A percentile compares a stretch with the other conserved stretches of the same genome.
These are phyloP conservation scores for Metschnikowia bowlesiae DNA, from an alignment of 805 yeast species.

Conservation along the genomic window DNA sequence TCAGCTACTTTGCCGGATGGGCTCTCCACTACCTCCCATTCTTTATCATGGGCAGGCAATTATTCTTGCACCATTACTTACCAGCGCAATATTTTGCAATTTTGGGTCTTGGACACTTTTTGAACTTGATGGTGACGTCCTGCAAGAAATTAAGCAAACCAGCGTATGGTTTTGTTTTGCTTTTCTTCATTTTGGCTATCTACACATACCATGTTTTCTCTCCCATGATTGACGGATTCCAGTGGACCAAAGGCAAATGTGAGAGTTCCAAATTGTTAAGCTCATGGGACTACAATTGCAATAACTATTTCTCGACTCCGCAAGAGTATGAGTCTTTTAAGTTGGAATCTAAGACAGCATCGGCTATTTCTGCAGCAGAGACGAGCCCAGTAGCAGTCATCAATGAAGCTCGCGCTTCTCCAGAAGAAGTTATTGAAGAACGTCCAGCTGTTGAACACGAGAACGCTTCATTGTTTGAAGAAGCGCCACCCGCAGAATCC, in stretches of 20 bases:
- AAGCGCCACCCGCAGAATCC: constrained; percentile 15
- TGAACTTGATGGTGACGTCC: constrained; percentile 45
- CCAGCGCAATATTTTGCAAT: constrained; percentile 90
- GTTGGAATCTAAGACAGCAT: constrained; percentile 1
- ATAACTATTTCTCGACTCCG: constrained; percentile 39
- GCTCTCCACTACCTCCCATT: constrained; percentile 68
- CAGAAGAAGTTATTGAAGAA: constrained; percentile 5
- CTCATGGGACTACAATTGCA: constrained; percentile 90
- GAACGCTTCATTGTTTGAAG: constrained; percentile 5
- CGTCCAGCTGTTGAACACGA: background rate
- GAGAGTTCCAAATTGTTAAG: constrained; percentile 50
- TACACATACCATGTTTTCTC: constrained; percentile 58
- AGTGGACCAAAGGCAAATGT: constrained; percentile 76
- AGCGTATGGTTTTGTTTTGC: constrained; percentile 43
- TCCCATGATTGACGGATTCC: constrained; percentile 71
- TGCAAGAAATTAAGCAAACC: constrained; percentile 39
- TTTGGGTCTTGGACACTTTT: constrained; percentile 65
- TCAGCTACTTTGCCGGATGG: constrained; percentile 69
- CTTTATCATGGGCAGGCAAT: constrained; percentile 85
- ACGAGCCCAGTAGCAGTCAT: constrained; percentile 7
- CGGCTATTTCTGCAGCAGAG: constrained; percentile 3
- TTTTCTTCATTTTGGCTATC: constrained; percentile 47
- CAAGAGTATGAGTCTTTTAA: constrained; percentile 21
- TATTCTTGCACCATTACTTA: constrained; percentile 89
- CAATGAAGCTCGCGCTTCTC: constrained; percentile 11